A percentile compares a stretch with the other conserved stretches of the same genome.
Conservation (phyloP, 148 eudicot genomes). For the Chenopodium suecicum region DNA sequence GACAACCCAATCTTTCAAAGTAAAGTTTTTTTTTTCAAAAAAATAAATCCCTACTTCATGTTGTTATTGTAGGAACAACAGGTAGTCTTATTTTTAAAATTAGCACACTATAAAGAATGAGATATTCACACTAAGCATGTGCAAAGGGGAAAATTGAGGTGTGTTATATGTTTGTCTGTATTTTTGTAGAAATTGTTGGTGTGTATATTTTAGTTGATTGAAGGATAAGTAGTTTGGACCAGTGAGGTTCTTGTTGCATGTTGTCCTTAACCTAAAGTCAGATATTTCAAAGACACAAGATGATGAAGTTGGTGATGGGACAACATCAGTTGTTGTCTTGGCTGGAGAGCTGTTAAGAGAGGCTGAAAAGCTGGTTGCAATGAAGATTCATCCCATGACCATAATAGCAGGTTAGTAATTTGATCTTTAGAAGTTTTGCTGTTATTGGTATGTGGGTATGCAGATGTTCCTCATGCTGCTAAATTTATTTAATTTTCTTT, state of each 20-base stretch:
- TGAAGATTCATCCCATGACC: constrained; percentile 98
- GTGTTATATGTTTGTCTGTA: background rate
- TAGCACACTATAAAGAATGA: background rate
- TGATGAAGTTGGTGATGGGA: constrained; percentile 99
- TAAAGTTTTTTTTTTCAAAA: too few species aligned
- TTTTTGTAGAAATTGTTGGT: background rate
- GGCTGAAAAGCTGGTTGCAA: constrained; percentile 90
- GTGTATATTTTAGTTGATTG: background rate
- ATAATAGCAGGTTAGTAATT: constrained; percentile 65
- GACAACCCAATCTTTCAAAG: too few species aligned
- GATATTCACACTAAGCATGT: background rate
- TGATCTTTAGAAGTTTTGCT: background rate
- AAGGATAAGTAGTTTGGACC: background rate
- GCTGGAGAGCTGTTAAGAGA: constrained; percentile 97
- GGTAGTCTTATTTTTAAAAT: too few species aligned
- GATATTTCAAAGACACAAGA: constrained; percentile 97
- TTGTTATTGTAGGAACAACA: too few species aligned
- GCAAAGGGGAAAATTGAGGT: background rate
- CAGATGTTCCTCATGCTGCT: background rate
- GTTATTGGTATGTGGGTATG: background rate
- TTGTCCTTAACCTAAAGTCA: constrained; percentile 40
- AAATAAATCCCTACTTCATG: too few species aligned
- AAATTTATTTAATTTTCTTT: background rate
- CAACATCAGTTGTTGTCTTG: constrained; percentile 95
- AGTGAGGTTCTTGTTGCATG: background rate